Evolutionary conservation across 2,329 filamentous ascomycete species (phyloP), one percentile per base, ranked within the genome.

Genomic region (Hysterium pulicare): DNA sequence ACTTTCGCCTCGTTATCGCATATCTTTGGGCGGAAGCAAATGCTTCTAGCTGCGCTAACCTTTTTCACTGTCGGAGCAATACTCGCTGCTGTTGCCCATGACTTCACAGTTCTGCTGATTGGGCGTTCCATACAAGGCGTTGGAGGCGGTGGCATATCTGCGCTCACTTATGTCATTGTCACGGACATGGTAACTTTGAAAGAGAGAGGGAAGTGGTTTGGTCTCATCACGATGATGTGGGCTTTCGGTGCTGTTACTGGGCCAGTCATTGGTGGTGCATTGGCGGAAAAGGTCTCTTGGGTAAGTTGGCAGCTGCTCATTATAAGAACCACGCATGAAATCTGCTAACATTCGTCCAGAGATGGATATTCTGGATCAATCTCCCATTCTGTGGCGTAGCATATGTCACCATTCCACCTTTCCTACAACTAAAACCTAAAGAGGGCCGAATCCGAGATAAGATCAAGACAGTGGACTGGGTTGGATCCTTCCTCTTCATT

Each of bases 401-500:
- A 6, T 56, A 62, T n/a, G 23, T 57, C 35, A 48, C 61, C 32
- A 54, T 66, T 2, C 54, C 59, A 2, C 48, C 79, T 19, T 78
- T 78, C 53, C 64, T 82, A 7, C 40, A 51, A 16, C 40, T 59
- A 1, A 49, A 50, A 24, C 26, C 44, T 26, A 46, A 46, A 4
- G 21, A 69, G 66, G 26, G 67, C 28, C 64, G 64, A 13, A 56
- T 77, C 16, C 16, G 54, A 3, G 53, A 66, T 21, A 78, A 78
- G 45, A 57, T 79, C 2, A 62, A 58, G 23, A 67, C 70, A 10
- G 73, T 85, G 24, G 82, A 86, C 54, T 84, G 77, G 72, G 37
- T 77, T 21, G 82, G 83, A 0, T 73, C 74, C 1, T 41, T 75
- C 1, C 49, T 86, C 3, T 83, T 85, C 52, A 69, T 79, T n/a